Base-by-base conservation (phyloP, 2,329 filamentous ascomycete genomes). In the Aspergillus ruber region DNA sequence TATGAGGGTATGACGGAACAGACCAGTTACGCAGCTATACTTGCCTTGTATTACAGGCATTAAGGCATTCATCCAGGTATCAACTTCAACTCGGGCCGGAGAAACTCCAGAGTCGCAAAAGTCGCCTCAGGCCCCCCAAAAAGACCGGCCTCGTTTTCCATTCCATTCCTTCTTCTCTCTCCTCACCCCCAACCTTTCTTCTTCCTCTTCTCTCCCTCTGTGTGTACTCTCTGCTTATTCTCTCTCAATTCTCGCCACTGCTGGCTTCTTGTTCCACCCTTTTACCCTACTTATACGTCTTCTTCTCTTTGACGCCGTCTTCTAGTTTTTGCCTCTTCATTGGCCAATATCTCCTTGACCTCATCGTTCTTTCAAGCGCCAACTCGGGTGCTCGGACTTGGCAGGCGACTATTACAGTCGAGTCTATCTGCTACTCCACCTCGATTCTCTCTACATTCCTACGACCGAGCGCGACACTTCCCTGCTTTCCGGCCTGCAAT, bases 91-190 rank as follows among this genome's bases (percentile, higher is more conserved):
- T 33, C 47, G 52, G 52, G 48, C 50, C 55, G 55, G 50, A 56
- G 55, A 56, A 60, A 60, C 12, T 12, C 33, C 12, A 9, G 25
- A n/a, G 36, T 20, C 55, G 47, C 54, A 48, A 55, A 20, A 49
- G 53, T 54, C 50, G 54, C 55, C 53, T 58, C 52, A 57, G 56
- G 57, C 56, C 56, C 43, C 51, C 10, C 42, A 46, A 50, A 49
- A 50, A 50, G 57, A 59, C 57, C 55, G 51, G 62, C 62, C 66
- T 67, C 69, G 60, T 61, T 62, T 64, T 63, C 62, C 65, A 66
- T 66, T 67, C 63, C 61, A 59, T 56, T 66, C 63, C 58, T 56
- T 54, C 54, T 56, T 58, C 52, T 57, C 52, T 52, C 54, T 58
- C 43, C 55, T 53, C 50, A 52, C 49, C 47, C 44, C 49, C 45